Evolutionary conservation across 2,329 filamentous ascomycete species (phyloP).

Genomic region (Zopfia rhizophila): DNA sequence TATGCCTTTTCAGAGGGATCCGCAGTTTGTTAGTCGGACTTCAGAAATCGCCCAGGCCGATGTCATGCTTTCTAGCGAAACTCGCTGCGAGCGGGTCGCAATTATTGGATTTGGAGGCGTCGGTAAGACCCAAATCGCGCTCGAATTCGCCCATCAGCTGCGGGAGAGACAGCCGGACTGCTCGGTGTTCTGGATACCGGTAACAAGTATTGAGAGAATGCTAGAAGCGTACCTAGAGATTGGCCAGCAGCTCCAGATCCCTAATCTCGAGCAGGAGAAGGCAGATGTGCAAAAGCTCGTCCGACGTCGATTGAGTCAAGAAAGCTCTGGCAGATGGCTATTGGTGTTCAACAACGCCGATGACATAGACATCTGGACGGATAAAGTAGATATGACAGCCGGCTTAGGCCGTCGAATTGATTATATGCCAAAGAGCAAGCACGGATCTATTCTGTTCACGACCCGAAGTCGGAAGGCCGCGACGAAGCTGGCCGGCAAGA

Average conservation of each 20-base stretch:
- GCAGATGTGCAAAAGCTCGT: background rate
- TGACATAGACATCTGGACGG: background rate
- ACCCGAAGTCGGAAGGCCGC: slow-evolving; percentile 8
- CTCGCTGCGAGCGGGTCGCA: background rate
- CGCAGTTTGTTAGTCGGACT: background rate
- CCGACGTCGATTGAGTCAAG: too few species aligned
- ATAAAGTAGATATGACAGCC: too few species aligned
- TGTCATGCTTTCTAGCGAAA: background rate
- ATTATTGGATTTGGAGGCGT: background rate
- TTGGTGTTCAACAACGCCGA: slow-evolving; percentile 1
- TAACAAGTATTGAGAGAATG: slow-evolving; percentile 22
- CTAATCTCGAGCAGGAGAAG: background rate
- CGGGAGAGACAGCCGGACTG: slow-evolving; percentile 20
- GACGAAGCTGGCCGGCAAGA: slow-evolving; percentile 9
- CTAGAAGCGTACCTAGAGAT: too few species aligned
- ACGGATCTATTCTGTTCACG: slow-evolving; percentile 10
- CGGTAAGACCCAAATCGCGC: background rate
- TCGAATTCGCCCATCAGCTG: slow-evolving; percentile 29
- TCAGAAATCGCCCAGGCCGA: background rate
- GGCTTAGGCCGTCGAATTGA: too few species aligned
- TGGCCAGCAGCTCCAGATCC: slow-evolving; percentile 11
- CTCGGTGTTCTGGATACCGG: slow-evolving; percentile 40
- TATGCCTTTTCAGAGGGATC: background rate
- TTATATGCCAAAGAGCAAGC: slow-evolving; percentile 7
- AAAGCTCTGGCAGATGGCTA: too few species aligned